Base-by-base conservation (phyloP, 331 rosid species). In the Saraca asoca region DNA sequence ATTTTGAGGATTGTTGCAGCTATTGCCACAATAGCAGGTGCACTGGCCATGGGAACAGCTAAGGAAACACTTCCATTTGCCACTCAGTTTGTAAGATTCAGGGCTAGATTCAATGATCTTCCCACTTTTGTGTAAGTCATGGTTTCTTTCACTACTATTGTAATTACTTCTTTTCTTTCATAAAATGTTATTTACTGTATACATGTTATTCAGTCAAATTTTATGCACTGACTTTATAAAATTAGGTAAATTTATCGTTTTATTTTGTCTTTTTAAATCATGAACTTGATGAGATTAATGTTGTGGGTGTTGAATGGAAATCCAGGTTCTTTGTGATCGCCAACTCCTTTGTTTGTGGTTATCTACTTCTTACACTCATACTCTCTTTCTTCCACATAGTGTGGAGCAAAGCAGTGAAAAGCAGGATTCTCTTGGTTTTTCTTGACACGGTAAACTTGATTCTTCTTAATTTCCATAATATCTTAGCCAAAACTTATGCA, bases 301-400 rank as follows among this genome's bases (percentile, higher is more conserved):
- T 3, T 29, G 7, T 10, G 37, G 6, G 1, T 19, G 14, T 39
- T 33, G 24, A 52, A 10, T 78, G 57, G 20, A 66, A 54, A 54
- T 71, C 2, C 81, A 88, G 97, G 91, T 85, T 86, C 64, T 91
- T 86, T 80, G 95, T 91, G 85, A 12, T 70, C 18, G 90, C 58
- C 12, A 91, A 91, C 71, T 58, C 90, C 7, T 10, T 86, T 66
- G 91, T 81, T 5, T 81, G 86, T 61, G 91, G 78, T 12, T 91
- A 91, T 69, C 88, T 91, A 18, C 80, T 62, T 64, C 75, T 91
- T 38, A 86, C 90, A 42, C 77, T 86, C 46, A 60, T 82, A 13
- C 9, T 80, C 4, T 88, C 97, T 5, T 10, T 78, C 44, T 74
- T 91, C 72, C 91, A 91, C 61, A 81, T 86, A 64, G 74, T 87